Percentiles rank a stretch among this genome's conserved stretches.
These are phyloP conservation scores for Debaryomyces coudertii DNA, from an alignment of 1,139 yeast species.

Conservation along the genomic window DNA sequence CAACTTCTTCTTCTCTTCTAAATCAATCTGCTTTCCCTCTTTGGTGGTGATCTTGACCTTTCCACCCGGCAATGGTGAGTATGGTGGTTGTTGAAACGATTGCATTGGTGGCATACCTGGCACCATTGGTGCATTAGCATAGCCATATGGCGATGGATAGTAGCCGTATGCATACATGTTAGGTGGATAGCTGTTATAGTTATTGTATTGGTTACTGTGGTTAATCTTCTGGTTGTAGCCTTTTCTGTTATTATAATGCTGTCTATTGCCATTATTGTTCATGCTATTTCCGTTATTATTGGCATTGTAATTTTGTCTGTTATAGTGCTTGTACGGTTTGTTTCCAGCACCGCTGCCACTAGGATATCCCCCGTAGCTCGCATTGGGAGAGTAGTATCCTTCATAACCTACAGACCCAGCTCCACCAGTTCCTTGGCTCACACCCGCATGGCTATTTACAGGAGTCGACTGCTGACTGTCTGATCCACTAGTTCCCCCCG, in stretches of 20 bases:
- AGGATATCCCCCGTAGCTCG: background rate
- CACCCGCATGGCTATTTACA: conserved; percentile 4
- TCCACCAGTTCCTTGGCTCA: background rate
- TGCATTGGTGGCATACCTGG: conserved; percentile 18
- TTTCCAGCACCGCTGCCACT: background rate
- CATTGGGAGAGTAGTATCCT: conserved; percentile 6
- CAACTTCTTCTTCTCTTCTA: conserved; percentile 46
- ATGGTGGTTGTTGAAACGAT: conserved; percentile 16
- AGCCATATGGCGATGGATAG: conserved; percentile 21
- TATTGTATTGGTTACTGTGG: conserved; percentile 20
- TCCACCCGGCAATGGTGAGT: conserved; percentile 20
- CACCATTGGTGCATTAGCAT: conserved; percentile 18
- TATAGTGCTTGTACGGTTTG: conserved; percentile 12
- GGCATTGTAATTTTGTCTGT: conserved; percentile 13
- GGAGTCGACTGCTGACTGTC: conserved; percentile 6
- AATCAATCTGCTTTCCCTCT: conserved; percentile 51
- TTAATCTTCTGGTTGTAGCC: conserved; percentile 23
- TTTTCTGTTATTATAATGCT: conserved; percentile 18
- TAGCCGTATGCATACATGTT: conserved; percentile 26
- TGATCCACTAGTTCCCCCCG: conserved; percentile 7
- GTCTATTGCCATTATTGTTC: conserved; percentile 17
- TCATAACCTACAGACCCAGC: conserved; percentile 1
- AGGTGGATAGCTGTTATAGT: conserved; percentile 20
- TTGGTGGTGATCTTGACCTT: conserved; percentile 46
- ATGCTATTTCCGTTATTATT: conserved; percentile 12